These are phyloP conservation scores for Silene conica DNA, from an alignment of 148 eudicot genomes.

Conservation along the genomic window DNA sequence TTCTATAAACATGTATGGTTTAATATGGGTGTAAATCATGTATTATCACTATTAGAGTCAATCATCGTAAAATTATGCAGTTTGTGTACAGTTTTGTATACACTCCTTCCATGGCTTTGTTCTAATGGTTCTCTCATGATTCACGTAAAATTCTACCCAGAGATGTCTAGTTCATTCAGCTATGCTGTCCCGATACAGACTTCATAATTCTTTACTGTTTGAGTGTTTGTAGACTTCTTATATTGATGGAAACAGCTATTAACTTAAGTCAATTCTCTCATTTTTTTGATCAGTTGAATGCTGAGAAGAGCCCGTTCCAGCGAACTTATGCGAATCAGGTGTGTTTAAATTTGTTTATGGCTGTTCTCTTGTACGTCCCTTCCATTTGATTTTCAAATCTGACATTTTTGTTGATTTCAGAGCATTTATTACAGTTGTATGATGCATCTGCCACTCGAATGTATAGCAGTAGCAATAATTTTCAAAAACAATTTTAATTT, in stretches of 20 bases:
- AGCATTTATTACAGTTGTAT: conserved; percentile 4
- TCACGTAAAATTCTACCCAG: background rate
- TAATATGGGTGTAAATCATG: background rate
- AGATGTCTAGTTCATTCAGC: background rate
- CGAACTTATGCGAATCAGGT: conserved; percentile 74
- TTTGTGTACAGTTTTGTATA: background rate
- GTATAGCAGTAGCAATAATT: too few relatives aligned
- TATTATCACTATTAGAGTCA: background rate
- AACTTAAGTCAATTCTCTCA: background rate
- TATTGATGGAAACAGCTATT: background rate
- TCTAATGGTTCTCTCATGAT: background rate
- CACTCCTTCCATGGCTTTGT: background rate
- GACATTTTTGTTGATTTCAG: background rate
- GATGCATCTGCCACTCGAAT: too few relatives aligned
- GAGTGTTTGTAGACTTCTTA: background rate
- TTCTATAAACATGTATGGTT: background rate
- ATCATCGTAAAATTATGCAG: background rate
- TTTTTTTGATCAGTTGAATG: conserved; percentile 53
- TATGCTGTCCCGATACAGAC: background rate
- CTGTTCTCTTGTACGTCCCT: background rate
- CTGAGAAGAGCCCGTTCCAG: conserved; percentile 81
- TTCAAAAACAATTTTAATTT: too few relatives aligned
- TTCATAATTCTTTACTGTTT: background rate
- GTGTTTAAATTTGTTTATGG: conserved; percentile 2
- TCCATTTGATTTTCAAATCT: conserved; percentile 3